Conservation (phyloP, 371 early-diverging fungal genomes). For the Syncephalastrum sp. region DNA sequence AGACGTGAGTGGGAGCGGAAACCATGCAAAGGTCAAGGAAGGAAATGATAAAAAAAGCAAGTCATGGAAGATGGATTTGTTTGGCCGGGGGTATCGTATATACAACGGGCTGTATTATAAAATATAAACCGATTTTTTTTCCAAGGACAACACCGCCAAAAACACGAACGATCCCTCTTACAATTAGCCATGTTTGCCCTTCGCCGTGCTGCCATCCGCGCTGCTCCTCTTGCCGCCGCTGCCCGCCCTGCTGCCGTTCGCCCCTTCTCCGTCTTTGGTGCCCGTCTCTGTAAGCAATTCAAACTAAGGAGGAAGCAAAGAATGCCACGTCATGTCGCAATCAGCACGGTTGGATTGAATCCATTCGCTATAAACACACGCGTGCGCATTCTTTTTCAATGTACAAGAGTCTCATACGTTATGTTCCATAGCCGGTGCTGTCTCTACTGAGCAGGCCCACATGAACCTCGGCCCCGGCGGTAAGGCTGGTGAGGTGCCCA, state of each 20-base stretch:
- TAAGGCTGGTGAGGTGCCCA: slow-evolving; percentile 77
- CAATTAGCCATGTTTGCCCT: slow-evolving; percentile 26
- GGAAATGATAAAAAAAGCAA: too few relatives aligned
- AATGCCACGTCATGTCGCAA: background rate
- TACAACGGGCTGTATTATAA: too few relatives aligned
- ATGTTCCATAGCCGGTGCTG: slow-evolving; percentile 19
- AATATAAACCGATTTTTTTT: slow-evolving; percentile 11
- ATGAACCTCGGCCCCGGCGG: slow-evolving; percentile 53
- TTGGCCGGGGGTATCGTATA: slow-evolving; percentile 5
- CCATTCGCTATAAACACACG: too few relatives aligned
- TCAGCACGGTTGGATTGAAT: too few relatives aligned
- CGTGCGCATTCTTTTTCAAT: too few relatives aligned
- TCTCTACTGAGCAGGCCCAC: slow-evolving; percentile 30
- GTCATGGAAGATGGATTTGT: too few relatives aligned
- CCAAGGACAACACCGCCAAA: slow-evolving; percentile 2
- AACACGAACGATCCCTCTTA: background rate
- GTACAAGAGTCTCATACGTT: too few relatives aligned
- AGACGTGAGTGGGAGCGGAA: background rate
- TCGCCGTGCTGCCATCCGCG: slow-evolving; percentile 36
- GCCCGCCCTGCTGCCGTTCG: slow-evolving; percentile 20
- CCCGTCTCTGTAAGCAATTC: slow-evolving; percentile 26
- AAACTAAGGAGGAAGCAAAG: too few relatives aligned
- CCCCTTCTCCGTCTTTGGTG: slow-evolving; percentile 33
- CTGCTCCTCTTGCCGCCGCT: slow-evolving; percentile 23
- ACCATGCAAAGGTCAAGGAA: background rate